These are phyloP conservation scores for Silene latifolia DNA, from an alignment of 148 eudicot species.

Conservation along the genomic window DNA sequence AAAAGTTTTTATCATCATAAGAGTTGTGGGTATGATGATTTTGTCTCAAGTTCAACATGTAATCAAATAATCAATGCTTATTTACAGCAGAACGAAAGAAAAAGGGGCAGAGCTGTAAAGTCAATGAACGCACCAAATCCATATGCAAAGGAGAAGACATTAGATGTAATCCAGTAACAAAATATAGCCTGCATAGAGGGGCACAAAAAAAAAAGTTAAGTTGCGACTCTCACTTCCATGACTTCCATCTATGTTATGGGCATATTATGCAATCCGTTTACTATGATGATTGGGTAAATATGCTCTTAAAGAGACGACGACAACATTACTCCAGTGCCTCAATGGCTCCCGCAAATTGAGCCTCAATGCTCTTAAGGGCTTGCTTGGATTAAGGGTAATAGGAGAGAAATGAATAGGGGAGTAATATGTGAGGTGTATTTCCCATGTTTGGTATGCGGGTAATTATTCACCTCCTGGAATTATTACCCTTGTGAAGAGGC, in stretches of 20 bases:
- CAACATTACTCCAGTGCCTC: too few relatives aligned
- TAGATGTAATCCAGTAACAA: conserved; percentile 93
- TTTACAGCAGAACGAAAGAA: neutral
- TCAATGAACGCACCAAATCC: conserved; percentile 56
- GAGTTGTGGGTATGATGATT: neutral
- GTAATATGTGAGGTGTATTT: too few relatives aligned
- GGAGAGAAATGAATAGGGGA: too few relatives aligned
- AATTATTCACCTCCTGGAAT: too few relatives aligned
- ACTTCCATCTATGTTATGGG: neutral
- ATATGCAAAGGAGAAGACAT: conserved; percentile 74
- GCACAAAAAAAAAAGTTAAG: neutral
- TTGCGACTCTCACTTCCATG: neutral
- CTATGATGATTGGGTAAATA: neutral
- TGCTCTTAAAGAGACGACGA: neutral
- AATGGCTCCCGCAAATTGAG: too few relatives aligned
- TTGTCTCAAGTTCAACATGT: neutral
- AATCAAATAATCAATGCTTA: neutral
- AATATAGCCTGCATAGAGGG: conserved; percentile 67
- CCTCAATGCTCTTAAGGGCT: too few relatives aligned
- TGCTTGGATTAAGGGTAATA: too few relatives aligned
- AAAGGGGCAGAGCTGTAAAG: neutral
- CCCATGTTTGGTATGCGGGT: too few relatives aligned
- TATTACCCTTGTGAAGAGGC: too few relatives aligned
- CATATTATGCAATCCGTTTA: neutral
- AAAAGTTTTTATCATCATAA: too few relatives aligned